Percentiles rank a stretch among this genome's conserved stretches.
phyloP scores from a whole-genome alignment of 208 protist species.

The Leishmania martiniquensis region DNA sequence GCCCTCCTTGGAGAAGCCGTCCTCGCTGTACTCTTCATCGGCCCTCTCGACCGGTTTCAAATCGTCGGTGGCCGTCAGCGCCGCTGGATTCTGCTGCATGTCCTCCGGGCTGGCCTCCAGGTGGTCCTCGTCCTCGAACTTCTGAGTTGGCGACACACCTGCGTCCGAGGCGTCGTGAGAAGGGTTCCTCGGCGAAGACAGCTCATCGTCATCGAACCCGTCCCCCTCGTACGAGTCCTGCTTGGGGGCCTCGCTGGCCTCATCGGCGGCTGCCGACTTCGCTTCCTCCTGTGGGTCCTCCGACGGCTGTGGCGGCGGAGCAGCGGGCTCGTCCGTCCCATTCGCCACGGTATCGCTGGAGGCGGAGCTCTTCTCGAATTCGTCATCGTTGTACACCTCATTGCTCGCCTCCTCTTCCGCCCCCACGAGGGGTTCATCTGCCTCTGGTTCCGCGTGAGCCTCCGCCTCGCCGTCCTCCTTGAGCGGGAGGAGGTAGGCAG shows the following conservation, averaged over 20 bases:
- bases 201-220: slow-evolving; percentile 13
- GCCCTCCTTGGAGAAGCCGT: slow-evolving; percentile 13
- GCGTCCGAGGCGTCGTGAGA: neutral
- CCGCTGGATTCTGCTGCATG: no score
- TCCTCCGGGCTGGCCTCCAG: neutral
- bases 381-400: slow-evolving; percentile 2
- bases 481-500: slow-evolving; percentile 8
- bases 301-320: neutral
- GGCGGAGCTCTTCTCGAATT: neutral
- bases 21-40: slow-evolving; percentile 7
- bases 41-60: no score
- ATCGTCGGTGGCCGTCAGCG: neutral
- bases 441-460: neutral
- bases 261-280: neutral
- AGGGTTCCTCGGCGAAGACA: neutral
- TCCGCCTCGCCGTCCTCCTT: neutral
- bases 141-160: neutral
- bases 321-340: neutral
- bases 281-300: slow-evolving; percentile 2
- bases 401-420: slow-evolving; percentile 15
- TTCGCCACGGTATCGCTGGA: neutral
- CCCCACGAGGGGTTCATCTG: neutral
- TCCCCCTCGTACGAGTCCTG: slow-evolving; percentile 15
- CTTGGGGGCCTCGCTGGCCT: neutral
- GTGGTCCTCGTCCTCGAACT: neutral